Base-by-base conservation (phyloP, 306 rosid species). In the Cercis canadensis region DNA sequence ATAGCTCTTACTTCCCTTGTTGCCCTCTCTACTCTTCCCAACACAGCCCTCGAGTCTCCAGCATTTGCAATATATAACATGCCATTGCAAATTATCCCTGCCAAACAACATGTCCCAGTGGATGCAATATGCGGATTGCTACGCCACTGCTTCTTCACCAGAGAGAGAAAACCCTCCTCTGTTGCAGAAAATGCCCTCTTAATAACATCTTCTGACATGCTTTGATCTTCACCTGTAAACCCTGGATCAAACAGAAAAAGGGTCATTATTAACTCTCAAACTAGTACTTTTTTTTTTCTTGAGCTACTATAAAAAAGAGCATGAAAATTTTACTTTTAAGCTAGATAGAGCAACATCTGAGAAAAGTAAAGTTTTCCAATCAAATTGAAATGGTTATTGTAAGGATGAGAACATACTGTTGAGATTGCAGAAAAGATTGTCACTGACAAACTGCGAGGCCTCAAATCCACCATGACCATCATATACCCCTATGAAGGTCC, bases 381-480 rank as follows among this genome's bases (percentile, higher is more conserved):
- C 39, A 34, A 3, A 34, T 34, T 7, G n/a, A n/a, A n/a, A n/a
- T n/a, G n/a, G n/a, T n/a, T n/a, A n/a, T n/a, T n/a, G n/a, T n/a
- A 62, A 73, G 40, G 69, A 67, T 54, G 58, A 75, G 60, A 62
- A 65, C 90, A 62, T 87, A 92, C 98, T 83, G 75, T 89, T 83
- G 63, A 92, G 82, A 80, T 89, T 92, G 87, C 40, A 2, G 85
- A 89, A 83, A 37, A 92, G 87, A 76, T 84, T 84, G n/a, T 87
- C 85, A 67, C 71, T 84, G 61, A 92, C 92, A 41, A 75, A 92
- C 60, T 75, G 80, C 7, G 98, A 82, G 45, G 96, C 98, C 41
- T 87, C 86, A 0, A 87, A 29, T 54, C 98, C 98, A 56, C 95
- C 98, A 74, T 92, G 98, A 18, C 98, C 96, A 53, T 92, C 98